A percentile compares a stretch with the other conserved stretches of the same genome.
Conservation (phyloP, 2,329 filamentous ascomycete genomes). For the Stylonectria norvegica region DNA sequence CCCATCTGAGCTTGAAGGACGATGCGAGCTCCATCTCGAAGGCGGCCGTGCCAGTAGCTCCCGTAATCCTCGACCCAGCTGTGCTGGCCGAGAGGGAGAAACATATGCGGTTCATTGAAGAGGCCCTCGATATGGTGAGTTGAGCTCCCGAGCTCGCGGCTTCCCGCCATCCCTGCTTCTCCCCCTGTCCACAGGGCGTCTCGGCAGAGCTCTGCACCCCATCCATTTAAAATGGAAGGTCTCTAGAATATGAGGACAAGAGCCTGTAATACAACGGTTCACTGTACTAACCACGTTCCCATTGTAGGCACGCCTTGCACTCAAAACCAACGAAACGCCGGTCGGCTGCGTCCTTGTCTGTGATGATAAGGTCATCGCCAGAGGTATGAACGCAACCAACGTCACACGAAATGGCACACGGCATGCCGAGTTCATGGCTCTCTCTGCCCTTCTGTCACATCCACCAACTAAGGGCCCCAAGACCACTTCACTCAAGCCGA, state of each 20-base stretch:
- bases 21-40: conserved; percentile 4
- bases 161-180: not conserved
- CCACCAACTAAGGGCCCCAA: conserved; percentile 28
- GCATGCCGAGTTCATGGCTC: conserved; percentile 91
- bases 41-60: not conserved
- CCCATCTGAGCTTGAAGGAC: conserved; percentile 18
- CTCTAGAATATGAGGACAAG: no score
- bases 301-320: conserved; percentile 75
- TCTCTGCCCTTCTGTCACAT: conserved; percentile 55
- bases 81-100: conserved; percentile 32
- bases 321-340: conserved; percentile 85
- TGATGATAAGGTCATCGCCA: conserved; percentile 73
- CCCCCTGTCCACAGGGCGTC: not conserved
- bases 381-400: conserved; percentile 97
- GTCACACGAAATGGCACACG: conserved; percentile 85
- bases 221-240: no score
- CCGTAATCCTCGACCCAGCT: conserved; percentile 26
- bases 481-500: conserved; percentile 34
- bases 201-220: no score
- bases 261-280: no score
- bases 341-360: conserved; percentile 94
- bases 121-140: conserved; percentile 80
- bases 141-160: conserved; percentile 1
- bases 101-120: conserved; percentile 66
- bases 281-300: conserved; percentile 13